phyloP scores from a whole-genome alignment of 331 rosid species.

The Rhamnella rubrinervis region DNA sequence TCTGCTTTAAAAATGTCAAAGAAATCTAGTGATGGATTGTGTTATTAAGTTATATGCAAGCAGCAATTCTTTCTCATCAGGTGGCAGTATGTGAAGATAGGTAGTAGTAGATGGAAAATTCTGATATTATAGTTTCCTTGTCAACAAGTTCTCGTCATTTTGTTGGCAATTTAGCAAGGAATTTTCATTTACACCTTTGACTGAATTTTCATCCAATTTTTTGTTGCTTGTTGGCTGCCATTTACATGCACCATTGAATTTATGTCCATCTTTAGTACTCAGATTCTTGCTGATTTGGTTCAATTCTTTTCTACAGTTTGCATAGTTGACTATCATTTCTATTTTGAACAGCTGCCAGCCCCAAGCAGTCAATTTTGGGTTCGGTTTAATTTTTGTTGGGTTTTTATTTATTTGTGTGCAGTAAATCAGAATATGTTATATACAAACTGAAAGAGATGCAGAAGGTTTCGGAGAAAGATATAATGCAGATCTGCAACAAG shows the following conservation, averaged over 20 bases:
- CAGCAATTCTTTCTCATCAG: no score
- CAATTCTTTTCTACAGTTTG: neutral
- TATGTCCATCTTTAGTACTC: no score
- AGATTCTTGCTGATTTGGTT: neutral
- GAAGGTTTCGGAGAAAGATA: slow-evolving; percentile 77
- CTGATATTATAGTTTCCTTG: no score
- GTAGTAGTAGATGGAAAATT: no score
- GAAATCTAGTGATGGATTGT: neutral
- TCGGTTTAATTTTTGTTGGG: slow-evolving; percentile 16
- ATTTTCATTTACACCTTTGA: no score
- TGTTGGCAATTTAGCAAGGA: no score
- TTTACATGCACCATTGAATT: no score
- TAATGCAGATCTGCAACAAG: slow-evolving; percentile 63
- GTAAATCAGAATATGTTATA: slow-evolving; percentile 88
- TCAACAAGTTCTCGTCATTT: no score
- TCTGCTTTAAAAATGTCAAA: neutral
- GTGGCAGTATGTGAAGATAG: no score
- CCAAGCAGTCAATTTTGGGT: neutral
- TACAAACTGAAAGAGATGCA: slow-evolving; percentile 99
- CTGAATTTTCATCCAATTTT: no score
- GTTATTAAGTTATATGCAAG: neutral
- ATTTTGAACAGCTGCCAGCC: neutral
- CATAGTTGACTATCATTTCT: neutral
- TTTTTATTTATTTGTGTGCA: slow-evolving; percentile 36
- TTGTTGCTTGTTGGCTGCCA: no score